Base-by-base conservation (phyloP, 345 rosid genomes). In the Ailanthus altissimus region DNA sequence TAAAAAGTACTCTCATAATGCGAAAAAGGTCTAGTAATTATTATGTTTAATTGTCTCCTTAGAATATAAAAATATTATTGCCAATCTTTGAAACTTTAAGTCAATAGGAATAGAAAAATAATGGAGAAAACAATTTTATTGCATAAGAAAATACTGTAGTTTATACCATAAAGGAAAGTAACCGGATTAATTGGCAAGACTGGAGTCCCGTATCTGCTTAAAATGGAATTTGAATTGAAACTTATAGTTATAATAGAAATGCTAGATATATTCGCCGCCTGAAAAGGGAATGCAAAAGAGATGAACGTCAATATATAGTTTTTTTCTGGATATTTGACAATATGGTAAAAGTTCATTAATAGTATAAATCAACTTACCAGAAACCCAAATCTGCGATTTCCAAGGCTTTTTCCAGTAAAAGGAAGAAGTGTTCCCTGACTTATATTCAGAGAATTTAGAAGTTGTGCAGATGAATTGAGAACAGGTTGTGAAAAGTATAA, bases 401-500 rank as follows among this genome's bases (percentile, higher is more conserved):
- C 89, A 45, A 70, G 82, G 79, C 70, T 87, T 77, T 89, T 73
- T 23, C 91, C 92, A 75, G 54, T 75, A 43, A 89, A 77, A 6
- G 91, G 94, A 86, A 85, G 79, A 87, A 94, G 87, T 63, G 67
- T 62, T 32, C 97, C 97, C 56, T 84, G 88, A 78, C 81, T 95
- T 80, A 75, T 46, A 57, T 81, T 84, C 23, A 95, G 78, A 75
- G 85, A 84, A 70, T 76, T 83, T 61, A 86, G 84, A 82, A 95
- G 80, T 70, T 95, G 88, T 3, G 81, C 64, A 8, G 98, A 87
- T 60, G 98, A 86, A 77, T 93, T 95, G 50, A 88, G 81, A 80
- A 95, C 73, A n/a, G 97, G 91, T 78, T 82, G 77, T 5, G 99
- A 90, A 83, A 95, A 95, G 85, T 93, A 91, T 79, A 95, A 77